Conservation (phyloP, 2,329 filamentous ascomycete species). For the Alternaria rosae region DNA sequence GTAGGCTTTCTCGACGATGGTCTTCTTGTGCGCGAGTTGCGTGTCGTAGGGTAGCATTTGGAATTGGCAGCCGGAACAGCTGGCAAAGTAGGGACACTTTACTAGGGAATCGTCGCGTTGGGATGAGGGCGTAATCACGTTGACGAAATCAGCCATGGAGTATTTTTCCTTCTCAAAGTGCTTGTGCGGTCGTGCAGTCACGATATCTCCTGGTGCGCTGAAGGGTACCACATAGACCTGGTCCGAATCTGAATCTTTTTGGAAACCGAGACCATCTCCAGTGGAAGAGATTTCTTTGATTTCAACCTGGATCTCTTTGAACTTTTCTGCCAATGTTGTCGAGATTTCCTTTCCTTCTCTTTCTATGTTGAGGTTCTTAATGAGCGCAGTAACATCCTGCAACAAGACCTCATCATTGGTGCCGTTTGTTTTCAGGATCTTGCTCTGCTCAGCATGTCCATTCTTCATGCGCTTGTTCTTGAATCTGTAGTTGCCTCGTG, state of each 20-base stretch:
- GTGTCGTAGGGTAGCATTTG: slow-evolving; percentile 93
- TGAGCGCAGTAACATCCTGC: slow-evolving; percentile 54
- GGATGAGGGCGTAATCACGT: slow-evolving; percentile 74
- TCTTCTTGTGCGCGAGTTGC: slow-evolving; percentile 84
- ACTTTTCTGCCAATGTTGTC: slow-evolving; percentile 65
- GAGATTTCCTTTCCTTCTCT: slow-evolving; percentile 23
- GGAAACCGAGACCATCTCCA: slow-evolving; percentile 84
- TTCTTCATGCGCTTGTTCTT: slow-evolving; percentile 60
- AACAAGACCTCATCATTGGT: slow-evolving; percentile 59
- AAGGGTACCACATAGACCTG: slow-evolving; percentile 90
- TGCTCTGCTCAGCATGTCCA: slow-evolving; percentile 44
- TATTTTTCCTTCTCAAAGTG: slow-evolving; percentile 73
- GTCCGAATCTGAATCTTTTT: slow-evolving; percentile 66
- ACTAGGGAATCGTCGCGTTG: slow-evolving; percentile 79
- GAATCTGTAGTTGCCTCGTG: slow-evolving; percentile 48
- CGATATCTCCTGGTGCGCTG: slow-evolving; percentile 81
- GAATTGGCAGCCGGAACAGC: slow-evolving; percentile 91
- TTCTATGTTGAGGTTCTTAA: slow-evolving; percentile 46
- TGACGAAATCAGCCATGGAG: slow-evolving; percentile 81
- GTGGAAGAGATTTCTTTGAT: slow-evolving; percentile 86
- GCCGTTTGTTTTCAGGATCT: slow-evolving; percentile 52
- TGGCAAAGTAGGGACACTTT: slow-evolving; percentile 84
- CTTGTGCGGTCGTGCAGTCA: slow-evolving; percentile 78
- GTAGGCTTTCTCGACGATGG: slow-evolving; percentile 90
- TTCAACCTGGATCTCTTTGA: slow-evolving; percentile 81